Evolutionary conservation across 345 rosid species (phyloP).

Genomic region (Arabidopsis suecica): DNA sequence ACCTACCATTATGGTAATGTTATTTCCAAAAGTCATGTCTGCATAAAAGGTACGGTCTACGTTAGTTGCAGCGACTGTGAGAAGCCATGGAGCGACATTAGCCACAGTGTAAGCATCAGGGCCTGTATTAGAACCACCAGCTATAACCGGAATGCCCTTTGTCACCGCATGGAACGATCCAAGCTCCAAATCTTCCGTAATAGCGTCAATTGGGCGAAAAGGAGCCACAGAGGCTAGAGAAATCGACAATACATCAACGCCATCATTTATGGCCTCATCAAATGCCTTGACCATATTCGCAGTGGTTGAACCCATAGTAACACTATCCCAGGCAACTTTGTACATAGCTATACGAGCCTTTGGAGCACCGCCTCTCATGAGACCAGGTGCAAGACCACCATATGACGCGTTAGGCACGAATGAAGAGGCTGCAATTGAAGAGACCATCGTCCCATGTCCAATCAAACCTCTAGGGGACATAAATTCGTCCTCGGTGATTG

Average conservation of each 20-base stretch:
- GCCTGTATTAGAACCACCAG: background rate
- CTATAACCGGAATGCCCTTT: constrained; percentile 28
- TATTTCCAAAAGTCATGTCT: constrained; percentile 39
- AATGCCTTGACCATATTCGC: background rate
- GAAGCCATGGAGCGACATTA: constrained; percentile 33
- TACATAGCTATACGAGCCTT: constrained; percentile 53
- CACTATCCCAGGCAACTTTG: constrained; percentile 36
- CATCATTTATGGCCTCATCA: constrained; percentile 43
- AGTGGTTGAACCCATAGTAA: rapidly evolving
- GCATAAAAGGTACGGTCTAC: constrained; percentile 25
- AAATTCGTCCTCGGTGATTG: constrained; percentile 23
- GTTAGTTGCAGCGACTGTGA: constrained; percentile 34
- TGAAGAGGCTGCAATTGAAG: constrained; percentile 46
- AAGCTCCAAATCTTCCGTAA: background rate
- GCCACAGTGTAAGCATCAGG: constrained; percentile 3
- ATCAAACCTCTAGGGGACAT: constrained; percentile 42
- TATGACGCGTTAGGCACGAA: constrained; percentile 45
- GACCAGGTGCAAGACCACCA: constrained; percentile 46
- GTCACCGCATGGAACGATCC: constrained; percentile 30
- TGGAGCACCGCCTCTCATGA: constrained; percentile 53
- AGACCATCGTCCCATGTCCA: constrained; percentile 36
- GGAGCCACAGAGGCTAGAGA: background rate
- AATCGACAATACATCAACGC: constrained; percentile 36
- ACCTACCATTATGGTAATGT: constrained; percentile 24
- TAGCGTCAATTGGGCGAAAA: background rate